These are phyloP conservation scores for Cladosporium halotolerans DNA, from an alignment of 2,329 filamentous ascomycete species.

Conservation along the genomic window DNA sequence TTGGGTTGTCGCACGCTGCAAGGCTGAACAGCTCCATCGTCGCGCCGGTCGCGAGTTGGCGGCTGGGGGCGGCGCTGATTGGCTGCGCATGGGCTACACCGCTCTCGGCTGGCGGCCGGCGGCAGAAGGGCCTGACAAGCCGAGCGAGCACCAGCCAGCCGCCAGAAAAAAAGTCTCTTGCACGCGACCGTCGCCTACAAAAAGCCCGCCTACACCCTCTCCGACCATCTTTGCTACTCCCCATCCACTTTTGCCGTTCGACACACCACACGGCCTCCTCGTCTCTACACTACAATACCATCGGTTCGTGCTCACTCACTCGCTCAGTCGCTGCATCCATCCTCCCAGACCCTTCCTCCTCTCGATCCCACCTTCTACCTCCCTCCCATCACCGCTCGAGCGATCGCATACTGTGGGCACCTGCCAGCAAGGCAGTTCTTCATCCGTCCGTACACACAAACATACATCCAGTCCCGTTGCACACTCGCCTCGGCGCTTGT, in stretches of 20 bases:
- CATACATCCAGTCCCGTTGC: constrained; percentile 16
- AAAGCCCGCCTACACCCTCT: background rate
- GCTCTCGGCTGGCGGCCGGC: background rate
- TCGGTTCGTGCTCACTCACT: background rate
- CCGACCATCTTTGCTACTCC: background rate
- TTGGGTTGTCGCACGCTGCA: too few relatives aligned
- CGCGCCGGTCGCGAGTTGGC: background rate
- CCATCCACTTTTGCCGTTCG: background rate
- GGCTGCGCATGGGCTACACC: background rate
- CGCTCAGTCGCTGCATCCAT: background rate
- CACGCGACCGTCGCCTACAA: constrained; percentile 3
- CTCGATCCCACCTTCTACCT: background rate
- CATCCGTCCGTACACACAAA: background rate
- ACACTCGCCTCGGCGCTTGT: constrained; percentile 42
- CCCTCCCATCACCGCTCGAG: background rate
- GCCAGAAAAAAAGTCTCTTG: constrained; percentile 9
- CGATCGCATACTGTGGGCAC: constrained; percentile 4
- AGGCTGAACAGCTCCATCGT: too few relatives aligned
- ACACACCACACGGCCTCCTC: constrained; percentile 4
- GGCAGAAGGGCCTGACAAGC: background rate
- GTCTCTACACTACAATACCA: background rate
- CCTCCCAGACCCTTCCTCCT: background rate
- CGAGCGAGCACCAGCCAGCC: background rate
- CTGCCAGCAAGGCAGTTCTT: constrained; percentile 1
- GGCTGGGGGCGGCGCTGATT: background rate